Base-by-base conservation (phyloP, 192 early-diverging fungal genomes). In the Backusella morwellensis region DNA sequence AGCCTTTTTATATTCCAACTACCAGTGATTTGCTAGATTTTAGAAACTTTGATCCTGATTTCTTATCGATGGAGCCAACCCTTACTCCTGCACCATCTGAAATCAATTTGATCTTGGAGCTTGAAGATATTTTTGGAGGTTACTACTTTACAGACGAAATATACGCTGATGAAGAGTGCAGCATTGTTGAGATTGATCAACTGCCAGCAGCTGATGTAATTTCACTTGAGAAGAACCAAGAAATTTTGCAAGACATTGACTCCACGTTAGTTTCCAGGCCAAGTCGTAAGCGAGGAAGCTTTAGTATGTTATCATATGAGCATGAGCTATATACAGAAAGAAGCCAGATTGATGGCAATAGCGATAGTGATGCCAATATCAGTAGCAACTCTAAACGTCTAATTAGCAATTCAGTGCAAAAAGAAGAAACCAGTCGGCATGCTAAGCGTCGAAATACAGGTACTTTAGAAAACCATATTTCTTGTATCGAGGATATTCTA, bases 1-100 rank as follows among this genome's bases (percentile, higher is more conserved):
- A 83, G 3, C 88, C 93, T 8, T 91, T 94, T 3, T 96, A 88
- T 73, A 79, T 86, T 17, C 95, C 95, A 56, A 77, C 94, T 19
- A 66, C 59, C 15, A 21, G 21, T 3, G 82, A 84, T 47, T 40
- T 44, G 23, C 67, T 78, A 12, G 89, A 88, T 36, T 72, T 90
- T 40, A 80, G 78, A 41, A 85, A 90, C 21, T 88, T 90, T 77
- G 89, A 90, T 68, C 80, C 87, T 15, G 71, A 78, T 11, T 90
- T 90, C 70, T 41, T 85, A 14, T 80, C 67, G 4, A 84, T 90
- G 86, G 75, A 85, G 12, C 85, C 85, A 8, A 54, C 77, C 14
- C 78, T 88, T 56, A 82, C 80, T 0, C 79, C 82, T 29, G 75
- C 41, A 14, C 38, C 63, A 15, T 79, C 78, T 23, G 59, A 78